Evolutionary conservation across 176 grass and related monocot species (phyloP), one percentile per base, ranked within the genome.

Genomic region (Zoysia pacifica): DNA sequence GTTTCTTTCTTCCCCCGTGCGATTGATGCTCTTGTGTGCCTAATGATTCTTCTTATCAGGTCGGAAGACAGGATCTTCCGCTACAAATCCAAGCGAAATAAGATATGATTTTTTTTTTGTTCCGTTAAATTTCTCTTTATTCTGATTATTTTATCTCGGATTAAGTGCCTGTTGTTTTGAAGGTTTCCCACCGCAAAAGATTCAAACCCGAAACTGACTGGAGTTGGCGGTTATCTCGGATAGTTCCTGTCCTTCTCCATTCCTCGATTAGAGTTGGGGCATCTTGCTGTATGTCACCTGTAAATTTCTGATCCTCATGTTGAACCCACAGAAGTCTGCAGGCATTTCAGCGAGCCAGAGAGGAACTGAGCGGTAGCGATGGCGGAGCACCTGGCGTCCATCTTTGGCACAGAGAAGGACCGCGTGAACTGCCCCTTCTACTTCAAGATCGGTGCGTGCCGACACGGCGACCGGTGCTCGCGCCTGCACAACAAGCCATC

Each of bases 361-460:
- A 15, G 2, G 11, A 15, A 74, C 9, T 40, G 12, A 8, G 67
- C 20, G 4, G 64, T 7, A 4, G 14, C 53, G 12, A 94, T 94
- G 91, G 91, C 91, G 1, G 91, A 91, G 71, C 88, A 94, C 73
- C 87, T 94, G 37, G 86, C 91, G 9, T 94, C 91, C 8, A 94
- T 94, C 76, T 94, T 94, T 70, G 91, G 91, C 55, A 94, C 91
- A 52, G 88, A 94, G 73, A 91, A 94, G 88, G 88, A 94, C 66
- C 86, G 91, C 61, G 91, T 94, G 61, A 94, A 91, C 86, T 94
- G 91, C 86, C 91, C 91, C 5, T 91, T 94, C 76, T 94, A 94
- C 85, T 94, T 94, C 86, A 91, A 91, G 82, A 94, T 94, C 78
- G 91, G 86, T 60, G 88, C 88, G 37, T 94, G 91, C 67, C 79